Conservation (phyloP, 805 yeast genomes). For the Yarrowia keelungensis region DNA sequence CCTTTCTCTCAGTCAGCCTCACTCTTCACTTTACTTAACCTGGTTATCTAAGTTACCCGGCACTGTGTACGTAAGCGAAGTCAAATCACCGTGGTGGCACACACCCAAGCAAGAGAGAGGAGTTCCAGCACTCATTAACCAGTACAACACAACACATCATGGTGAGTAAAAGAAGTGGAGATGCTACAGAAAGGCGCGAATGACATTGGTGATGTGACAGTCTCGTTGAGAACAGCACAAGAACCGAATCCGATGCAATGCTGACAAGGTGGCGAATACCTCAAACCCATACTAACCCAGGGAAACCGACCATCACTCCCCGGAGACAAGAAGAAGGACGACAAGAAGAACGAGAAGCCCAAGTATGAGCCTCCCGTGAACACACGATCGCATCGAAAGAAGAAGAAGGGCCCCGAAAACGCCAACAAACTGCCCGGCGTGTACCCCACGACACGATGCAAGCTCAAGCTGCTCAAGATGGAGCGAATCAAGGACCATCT, state of each 20-base stretch:
- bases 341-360: constrained; percentile 61
- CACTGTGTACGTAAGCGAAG: constrained; percentile 2
- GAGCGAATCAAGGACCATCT: constrained; percentile 97
- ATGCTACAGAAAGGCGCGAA: too few species aligned
- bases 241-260: not conserved
- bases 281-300: constrained; percentile 39
- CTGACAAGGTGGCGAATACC: constrained; percentile 24
- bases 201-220: too few species aligned
- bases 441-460: constrained; percentile 91
- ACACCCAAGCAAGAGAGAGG: constrained; percentile 11
- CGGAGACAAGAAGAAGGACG: constrained; percentile 48
- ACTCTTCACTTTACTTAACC: not conserved
- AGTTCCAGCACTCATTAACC: constrained; percentile 6
- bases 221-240: too few species aligned
- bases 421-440: constrained; percentile 87
- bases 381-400: constrained; percentile 87
- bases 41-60: constrained; percentile 34
- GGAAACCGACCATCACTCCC: constrained; percentile 50
- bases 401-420: constrained; percentile 84
- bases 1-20: not conserved
- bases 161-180: constrained; percentile 8
- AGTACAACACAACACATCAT: constrained; percentile 32
- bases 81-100: constrained; percentile 29
- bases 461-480: constrained; percentile 85
- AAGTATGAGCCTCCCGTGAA: constrained; percentile 99